These are phyloP conservation scores for Leccinum fuscescens DNA, from an alignment of 1,284 basidiomycete genomes.

Conservation along the genomic window DNA sequence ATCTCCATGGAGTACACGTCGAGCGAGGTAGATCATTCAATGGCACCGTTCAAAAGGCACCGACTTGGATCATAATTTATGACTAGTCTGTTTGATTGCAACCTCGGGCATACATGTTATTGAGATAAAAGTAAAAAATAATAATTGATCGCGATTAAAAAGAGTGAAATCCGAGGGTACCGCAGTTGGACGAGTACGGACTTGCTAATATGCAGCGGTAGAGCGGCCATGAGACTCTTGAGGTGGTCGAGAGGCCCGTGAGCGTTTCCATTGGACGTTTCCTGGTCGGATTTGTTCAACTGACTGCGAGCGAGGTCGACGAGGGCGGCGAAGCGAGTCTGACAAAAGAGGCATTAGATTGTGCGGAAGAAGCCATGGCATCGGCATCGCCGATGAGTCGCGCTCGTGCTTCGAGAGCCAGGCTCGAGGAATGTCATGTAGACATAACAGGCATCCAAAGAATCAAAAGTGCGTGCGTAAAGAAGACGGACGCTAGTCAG, in stretches of 20 bases:
- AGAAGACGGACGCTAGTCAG: slow-evolving; percentile 52
- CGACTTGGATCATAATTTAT: slow-evolving; percentile 43
- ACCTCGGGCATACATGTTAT: slow-evolving; percentile 11
- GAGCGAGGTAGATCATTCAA: slow-evolving; percentile 60
- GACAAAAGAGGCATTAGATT: slow-evolving; percentile 52
- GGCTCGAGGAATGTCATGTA: slow-evolving; percentile 63
- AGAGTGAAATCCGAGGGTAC: background rate
- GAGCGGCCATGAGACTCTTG: slow-evolving; percentile 34
- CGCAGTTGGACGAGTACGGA: slow-evolving; percentile 12
- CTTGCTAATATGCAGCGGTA: background rate
- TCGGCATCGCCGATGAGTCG: slow-evolving; percentile 52
- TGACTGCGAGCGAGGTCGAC: slow-evolving; percentile 46
- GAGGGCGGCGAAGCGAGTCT: slow-evolving; percentile 45
- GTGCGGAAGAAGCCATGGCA: slow-evolving; percentile 50
- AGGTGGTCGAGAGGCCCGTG: slow-evolving; percentile 28
- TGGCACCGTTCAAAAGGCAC: slow-evolving; percentile 67
- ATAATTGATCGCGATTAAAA: background rate
- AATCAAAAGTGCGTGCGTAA: background rate
- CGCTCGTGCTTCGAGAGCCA: slow-evolving; percentile 65
- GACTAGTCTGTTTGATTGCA: slow-evolving; percentile 10
- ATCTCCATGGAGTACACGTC: slow-evolving; percentile 71
- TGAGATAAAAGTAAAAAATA: background rate
- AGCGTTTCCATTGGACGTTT: slow-evolving; percentile 14
- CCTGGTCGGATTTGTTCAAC: slow-evolving; percentile 42
- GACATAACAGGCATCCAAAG: slow-evolving; percentile 68